These are phyloP conservation scores for Parastagonospora nodorum DNA, from an alignment of 2,329 filamentous ascomycete genomes.

Conservation along the genomic window DNA sequence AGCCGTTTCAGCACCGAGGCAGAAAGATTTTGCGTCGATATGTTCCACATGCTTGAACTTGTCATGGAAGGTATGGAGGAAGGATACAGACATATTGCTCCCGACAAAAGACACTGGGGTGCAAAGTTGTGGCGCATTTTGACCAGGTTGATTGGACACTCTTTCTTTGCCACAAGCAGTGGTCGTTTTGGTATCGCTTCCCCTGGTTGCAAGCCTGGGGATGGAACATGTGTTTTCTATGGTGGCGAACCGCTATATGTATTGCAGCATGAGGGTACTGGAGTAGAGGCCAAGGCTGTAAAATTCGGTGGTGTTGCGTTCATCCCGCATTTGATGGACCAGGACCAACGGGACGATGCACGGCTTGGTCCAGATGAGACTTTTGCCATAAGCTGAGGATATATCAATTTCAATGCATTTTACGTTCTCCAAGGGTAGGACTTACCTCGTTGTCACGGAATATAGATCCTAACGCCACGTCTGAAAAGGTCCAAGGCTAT, in stretches of 20 bases:
- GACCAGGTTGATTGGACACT: background rate
- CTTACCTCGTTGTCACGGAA: too few species aligned
- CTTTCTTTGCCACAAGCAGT: background rate
- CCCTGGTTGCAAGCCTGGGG: background rate
- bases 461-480: too few species aligned
- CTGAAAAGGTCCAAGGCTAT: too few species aligned
- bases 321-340: background rate
- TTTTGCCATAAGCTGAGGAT: background rate
- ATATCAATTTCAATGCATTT: too few species aligned
- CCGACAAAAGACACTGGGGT: background rate
- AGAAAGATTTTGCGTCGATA: background rate
- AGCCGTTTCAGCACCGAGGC: background rate
- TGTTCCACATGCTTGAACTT: background rate
- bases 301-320: background rate
- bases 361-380: background rate
- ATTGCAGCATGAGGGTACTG: background rate
- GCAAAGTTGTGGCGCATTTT: background rate
- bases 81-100: background rate
- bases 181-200: background rate
- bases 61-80: background rate
- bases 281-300: background rate
- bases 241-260: background rate
- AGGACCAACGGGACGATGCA: background rate
- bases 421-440: too few species aligned
- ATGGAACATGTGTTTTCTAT: background rate